Conservation (phyloP, 306 rosid genomes). For the Mimosa pudica region DNA sequence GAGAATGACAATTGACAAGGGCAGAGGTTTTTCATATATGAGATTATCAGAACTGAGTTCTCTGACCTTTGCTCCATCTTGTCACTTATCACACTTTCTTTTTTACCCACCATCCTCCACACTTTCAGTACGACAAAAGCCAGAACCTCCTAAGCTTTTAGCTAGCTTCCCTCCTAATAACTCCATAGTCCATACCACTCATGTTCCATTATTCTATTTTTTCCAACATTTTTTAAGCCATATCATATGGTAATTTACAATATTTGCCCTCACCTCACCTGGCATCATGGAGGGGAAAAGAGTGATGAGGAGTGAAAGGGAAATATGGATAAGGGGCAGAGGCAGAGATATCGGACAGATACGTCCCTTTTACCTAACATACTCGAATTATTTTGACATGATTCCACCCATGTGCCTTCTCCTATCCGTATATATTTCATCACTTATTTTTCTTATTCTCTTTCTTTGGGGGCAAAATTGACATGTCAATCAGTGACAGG, state of each 20-base stretch:
- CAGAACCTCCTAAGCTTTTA: no score
- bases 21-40: neutral
- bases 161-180: no score
- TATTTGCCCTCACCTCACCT: neutral
- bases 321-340: neutral
- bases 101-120: neutral
- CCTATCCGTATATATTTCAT: neutral
- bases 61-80: neutral
- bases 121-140: neutral
- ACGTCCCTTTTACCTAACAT: constrained; percentile 1
- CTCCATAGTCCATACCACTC: neutral
- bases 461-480: neutral
- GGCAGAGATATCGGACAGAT: neutral
- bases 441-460: neutral
- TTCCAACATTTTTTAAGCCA: neutral
- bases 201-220: no score
- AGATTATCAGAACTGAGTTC: no score
- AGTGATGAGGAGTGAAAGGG: neutral
- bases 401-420: neutral
- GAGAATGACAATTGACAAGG: neutral
- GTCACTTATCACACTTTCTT: neutral
- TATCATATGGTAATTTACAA: no score
- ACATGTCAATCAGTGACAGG: neutral
- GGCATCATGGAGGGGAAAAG: neutral
- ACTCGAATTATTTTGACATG: neutral